Percentiles rank a stretch among this genome's conserved stretches.
These are phyloP conservation scores for Apiospora malaysiana DNA, from an alignment of 2,329 filamentous ascomycete genomes.

Conservation along the genomic window DNA sequence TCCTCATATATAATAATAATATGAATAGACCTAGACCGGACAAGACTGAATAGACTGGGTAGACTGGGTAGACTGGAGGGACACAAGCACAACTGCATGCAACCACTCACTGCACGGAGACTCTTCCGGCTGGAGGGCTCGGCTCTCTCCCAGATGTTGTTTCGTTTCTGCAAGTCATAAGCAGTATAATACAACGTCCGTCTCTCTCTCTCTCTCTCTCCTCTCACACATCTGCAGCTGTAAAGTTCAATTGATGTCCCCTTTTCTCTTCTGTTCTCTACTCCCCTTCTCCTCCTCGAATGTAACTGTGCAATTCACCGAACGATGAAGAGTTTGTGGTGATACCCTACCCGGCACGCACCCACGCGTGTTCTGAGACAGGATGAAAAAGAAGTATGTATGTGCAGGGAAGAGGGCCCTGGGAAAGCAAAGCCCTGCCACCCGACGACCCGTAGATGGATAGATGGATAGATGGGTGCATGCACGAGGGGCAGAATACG, in stretches of 20 bases:
- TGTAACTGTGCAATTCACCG: neutral
- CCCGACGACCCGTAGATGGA: neutral
- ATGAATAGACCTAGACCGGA: no score
- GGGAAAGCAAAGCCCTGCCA: neutral
- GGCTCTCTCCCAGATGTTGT: neutral
- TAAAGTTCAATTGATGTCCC: no score
- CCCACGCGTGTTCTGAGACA: constrained; percentile 3
- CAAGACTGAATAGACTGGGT: no score
- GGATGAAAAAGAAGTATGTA: neutral
- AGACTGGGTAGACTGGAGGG: no score
- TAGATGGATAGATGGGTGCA: neutral
- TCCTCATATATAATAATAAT: no score
- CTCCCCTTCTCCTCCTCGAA: neutral
- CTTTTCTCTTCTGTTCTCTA: neutral
- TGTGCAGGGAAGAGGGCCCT: neutral
- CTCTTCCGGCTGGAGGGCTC: neutral
- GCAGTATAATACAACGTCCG: constrained; percentile 14
- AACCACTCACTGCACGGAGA: neutral
- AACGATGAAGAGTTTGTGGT: neutral
- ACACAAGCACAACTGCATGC: neutral
- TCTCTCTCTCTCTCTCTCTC: no score
- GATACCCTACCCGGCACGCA: neutral
- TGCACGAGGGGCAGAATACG: constrained; percentile 8
- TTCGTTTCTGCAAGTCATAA: constrained; percentile 15
- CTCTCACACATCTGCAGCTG: no score